Evolutionary conservation across 805 yeast genomes (phyloP).

Genomic region (Saturnispora bothae): DNA sequence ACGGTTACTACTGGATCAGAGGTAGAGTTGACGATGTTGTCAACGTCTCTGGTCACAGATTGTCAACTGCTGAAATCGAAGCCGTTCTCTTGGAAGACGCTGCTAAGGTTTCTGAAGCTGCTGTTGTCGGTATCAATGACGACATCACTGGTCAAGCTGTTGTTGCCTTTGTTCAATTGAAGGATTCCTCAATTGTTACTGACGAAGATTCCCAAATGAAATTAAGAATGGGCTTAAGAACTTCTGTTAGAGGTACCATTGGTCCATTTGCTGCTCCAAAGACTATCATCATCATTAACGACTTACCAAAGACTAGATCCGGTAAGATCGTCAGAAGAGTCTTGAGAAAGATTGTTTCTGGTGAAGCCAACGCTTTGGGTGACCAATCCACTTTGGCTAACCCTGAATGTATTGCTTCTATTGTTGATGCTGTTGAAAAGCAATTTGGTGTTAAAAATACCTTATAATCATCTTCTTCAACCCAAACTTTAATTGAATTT

Average conservation of each 20-base stretch:
- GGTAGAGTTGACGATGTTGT: constrained; percentile 99
- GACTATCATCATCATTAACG: constrained; percentile 66
- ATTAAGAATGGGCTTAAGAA: constrained; percentile 61
- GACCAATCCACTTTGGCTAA: constrained; percentile 84
- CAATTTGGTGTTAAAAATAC: constrained; percentile 30
- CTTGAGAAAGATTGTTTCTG: constrained; percentile 82
- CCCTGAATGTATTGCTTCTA: constrained; percentile 70
- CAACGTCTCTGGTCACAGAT: constrained; percentile 93
- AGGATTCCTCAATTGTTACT: constrained; percentile 34
- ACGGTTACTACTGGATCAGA: constrained; percentile 95
- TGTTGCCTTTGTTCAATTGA: constrained; percentile 85
- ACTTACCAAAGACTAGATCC: constrained; percentile 95
- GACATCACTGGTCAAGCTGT: constrained; percentile 98
- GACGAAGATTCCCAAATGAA: constrained; percentile 39
- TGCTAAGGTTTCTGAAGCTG: constrained; percentile 72
- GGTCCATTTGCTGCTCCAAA: constrained; percentile 97
- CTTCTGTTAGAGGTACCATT: constrained; percentile 85
- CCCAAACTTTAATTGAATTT: too few relatives aligned
- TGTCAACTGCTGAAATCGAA: constrained; percentile 98
- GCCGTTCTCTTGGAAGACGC: constrained; percentile 75
- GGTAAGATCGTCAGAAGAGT: constrained; percentile 99
- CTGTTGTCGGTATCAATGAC: constrained; percentile 93
- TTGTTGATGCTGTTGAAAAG: constrained; percentile 56
- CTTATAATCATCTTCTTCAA: too few relatives aligned
- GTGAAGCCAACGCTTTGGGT: constrained; percentile 88